Base-by-base conservation (phyloP, 1,284 basidiomycete genomes). In the Melampsora americana region DNA sequence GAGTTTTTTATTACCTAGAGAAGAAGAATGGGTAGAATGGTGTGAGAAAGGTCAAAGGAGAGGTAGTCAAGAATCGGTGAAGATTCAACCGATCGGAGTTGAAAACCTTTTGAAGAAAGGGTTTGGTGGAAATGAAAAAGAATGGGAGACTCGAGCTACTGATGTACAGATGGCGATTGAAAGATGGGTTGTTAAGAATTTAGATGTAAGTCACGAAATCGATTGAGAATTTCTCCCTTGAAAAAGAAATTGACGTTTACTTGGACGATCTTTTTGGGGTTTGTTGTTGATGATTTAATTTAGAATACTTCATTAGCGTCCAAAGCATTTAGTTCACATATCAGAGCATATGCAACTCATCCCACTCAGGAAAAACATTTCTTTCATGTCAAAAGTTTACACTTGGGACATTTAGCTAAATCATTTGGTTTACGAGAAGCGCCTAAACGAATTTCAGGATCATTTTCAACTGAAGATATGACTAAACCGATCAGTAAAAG, bases 281-380 rank as follows among this genome's bases (percentile, higher is more conserved):
- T 35, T 60, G 32, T 42, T 48, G n/a, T 62, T 69, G 1, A n/a
- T 1, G 18, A 14, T 5, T 23, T 35, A 16, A 20, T 26, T 16
- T 79, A 95, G 92, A 89, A 95, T 80, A 86, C 88, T 11, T 84
- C 86, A 5, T 83, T 91, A 5, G 95, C 96, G 3, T 88, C 92
- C 48, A 90, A 88, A 80, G 96, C 93, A 0, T 99, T 91, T 84
- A 85, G 89, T 30, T 96, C 95, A 0, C 93, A 95, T 82, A 90
- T 98, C 84, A 88, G 96, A 74, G 96, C 96, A 0, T 99, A 99
- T 83, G 92, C 96, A 11, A 99, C 96, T 0, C 96, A 99, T 84
- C 95, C 95, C 0, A 88, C 91, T 4, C 89, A 90, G 78, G 96
- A 99, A 83, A 98, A 98, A 80, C 89, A 92, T 78, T 92, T 96